Percentiles rank a stretch among this genome's conserved stretches.
These are phyloP conservation scores for Nigrospora oryzae DNA, from an alignment of 2,329 filamentous ascomycete genomes.

Conservation along the genomic window DNA sequence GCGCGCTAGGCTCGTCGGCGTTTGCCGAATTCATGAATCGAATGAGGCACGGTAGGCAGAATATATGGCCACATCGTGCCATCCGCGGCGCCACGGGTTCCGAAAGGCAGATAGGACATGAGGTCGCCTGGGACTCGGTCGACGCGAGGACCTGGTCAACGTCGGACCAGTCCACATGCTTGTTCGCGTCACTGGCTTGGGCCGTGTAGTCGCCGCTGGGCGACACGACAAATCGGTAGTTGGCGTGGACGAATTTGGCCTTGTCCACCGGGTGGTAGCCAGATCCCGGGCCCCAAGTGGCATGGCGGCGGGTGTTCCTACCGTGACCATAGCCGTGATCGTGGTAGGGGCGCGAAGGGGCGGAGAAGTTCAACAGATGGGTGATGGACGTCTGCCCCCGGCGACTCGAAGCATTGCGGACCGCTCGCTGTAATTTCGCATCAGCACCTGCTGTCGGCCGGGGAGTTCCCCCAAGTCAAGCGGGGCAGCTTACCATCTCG, in stretches of 20 bases:
- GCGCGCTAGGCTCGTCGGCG: slow-evolving; percentile 58
- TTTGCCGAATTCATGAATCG: slow-evolving; percentile 86
- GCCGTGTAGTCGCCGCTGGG: slow-evolving; percentile 70
- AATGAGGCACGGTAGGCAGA: slow-evolving; percentile 86
- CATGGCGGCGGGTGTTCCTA: slow-evolving; percentile 58
- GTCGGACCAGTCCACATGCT: slow-evolving; percentile 82
- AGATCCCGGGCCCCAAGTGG: slow-evolving; percentile 77
- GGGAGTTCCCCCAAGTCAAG: background rate
- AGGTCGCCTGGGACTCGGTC: slow-evolving; percentile 75
- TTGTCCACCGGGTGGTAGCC: slow-evolving; percentile 89
- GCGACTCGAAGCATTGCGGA: slow-evolving; percentile 54
- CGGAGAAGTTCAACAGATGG: slow-evolving; percentile 85
- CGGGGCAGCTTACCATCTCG: slow-evolving; percentile 52
- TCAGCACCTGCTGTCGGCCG: background rate
- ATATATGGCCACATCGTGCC: slow-evolving; percentile 96
- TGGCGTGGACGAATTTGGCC: slow-evolving; percentile 86
- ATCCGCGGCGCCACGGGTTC: slow-evolving; percentile 90
- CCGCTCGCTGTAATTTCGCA: slow-evolving; percentile 28
- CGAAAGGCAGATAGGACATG: slow-evolving; percentile 91
- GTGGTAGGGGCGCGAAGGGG: slow-evolving; percentile 64
- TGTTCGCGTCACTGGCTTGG: slow-evolving; percentile 79
- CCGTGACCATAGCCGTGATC: slow-evolving; percentile 39
- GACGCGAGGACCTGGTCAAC: slow-evolving; percentile 90
- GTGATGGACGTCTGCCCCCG: slow-evolving; percentile 96
- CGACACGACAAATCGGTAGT: slow-evolving; percentile 93